These are phyloP conservation scores for Hydnum rufescens DNA, from an alignment of 768 basidiomycete species.

Conservation along the genomic window DNA sequence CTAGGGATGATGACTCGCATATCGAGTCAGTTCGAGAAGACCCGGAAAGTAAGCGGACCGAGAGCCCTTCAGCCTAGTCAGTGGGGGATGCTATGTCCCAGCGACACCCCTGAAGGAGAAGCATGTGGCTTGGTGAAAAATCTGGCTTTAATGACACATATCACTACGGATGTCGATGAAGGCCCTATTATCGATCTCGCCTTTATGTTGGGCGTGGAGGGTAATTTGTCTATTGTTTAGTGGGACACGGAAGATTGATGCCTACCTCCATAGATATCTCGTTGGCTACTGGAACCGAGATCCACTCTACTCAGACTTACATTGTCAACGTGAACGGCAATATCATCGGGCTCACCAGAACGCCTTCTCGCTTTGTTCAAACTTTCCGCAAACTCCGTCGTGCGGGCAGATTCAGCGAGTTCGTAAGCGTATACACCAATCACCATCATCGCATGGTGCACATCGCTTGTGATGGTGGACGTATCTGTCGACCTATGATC, in stretches of 20 bases:
- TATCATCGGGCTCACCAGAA: slow-evolving; percentile 80
- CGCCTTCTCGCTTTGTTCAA: slow-evolving; percentile 64
- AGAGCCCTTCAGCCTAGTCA: slow-evolving; percentile 93
- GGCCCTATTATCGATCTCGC: slow-evolving; percentile 76
- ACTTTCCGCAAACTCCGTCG: slow-evolving; percentile 87
- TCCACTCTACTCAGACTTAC: slow-evolving; percentile 82
- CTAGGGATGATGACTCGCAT: slow-evolving; percentile 99
- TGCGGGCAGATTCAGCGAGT: slow-evolving; percentile 83
- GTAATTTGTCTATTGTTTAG: slow-evolving; percentile 22
- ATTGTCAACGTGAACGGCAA: slow-evolving; percentile 95
- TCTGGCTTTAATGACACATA: slow-evolving; percentile 96
- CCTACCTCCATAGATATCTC: slow-evolving; percentile 47
- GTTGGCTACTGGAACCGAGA: slow-evolving; percentile 82
- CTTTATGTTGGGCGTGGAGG: slow-evolving; percentile 95
- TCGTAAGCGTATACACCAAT: slow-evolving; percentile 91
- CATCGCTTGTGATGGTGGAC: slow-evolving; percentile 91
- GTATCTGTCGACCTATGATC: slow-evolving; percentile 94
- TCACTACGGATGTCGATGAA: slow-evolving; percentile 96
- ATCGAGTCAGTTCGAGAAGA: slow-evolving; percentile 97
- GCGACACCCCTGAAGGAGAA: slow-evolving; percentile 98
- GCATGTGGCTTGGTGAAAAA: slow-evolving; percentile 98
- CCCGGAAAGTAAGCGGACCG: slow-evolving; percentile 93
- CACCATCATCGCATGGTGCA: slow-evolving; percentile 88
- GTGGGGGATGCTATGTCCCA: slow-evolving; percentile 97
- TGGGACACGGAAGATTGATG: neutral